Base-by-base conservation (phyloP, 2,329 filamentous ascomycete species). In the Colletotrichum melonis region DNA sequence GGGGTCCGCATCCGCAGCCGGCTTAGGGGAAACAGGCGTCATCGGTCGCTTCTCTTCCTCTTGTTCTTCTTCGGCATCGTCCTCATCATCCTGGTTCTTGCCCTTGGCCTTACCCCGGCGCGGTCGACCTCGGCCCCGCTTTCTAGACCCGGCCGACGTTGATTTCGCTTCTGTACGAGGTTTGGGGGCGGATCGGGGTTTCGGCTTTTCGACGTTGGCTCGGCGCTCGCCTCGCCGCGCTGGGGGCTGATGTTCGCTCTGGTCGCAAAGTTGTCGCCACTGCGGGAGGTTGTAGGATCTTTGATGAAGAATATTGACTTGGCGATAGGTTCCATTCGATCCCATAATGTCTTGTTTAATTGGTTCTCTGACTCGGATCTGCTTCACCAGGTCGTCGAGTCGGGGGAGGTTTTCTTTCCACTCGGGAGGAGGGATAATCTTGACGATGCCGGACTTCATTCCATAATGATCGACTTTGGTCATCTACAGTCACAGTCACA, bases 321-420 rank as follows among this genome's bases (percentile, higher is more conserved):
- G 97, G 46, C 96, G 96, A 81, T 98, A 99, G 69, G 94, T 97
- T 69, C 97, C 97, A 80, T 96, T 95, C 64, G 94, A 95, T 55
- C 97, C 97, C 88, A 97, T 96, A 78, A 99, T 99, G 79, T 99
- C 97, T 83, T 99, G 97, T 80, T 95, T 98, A 81, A 99, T 98
- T 4, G 97, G 97, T 76, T 99, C 97, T 83, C 96, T 96, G 79
- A 99, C 95, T 80, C 92, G 93, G 82, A 99, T 94, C 75, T 93
- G 92, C 84, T 98, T 98, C 76, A 99, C 90, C 63, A 95, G 89
- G 78, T 98, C 93, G 79, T 97, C 92, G 75, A 98, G 90, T 49
- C 90, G 87, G 19, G 94, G 94, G 49, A 97, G 91, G 30, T 91
- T 88, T 76, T 95, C 91, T 83, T 90, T 97, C 97, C 97, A 99